phyloP scores from a whole-genome alignment of 148 eudicot species.

The Polygonum aviculare region DNA sequence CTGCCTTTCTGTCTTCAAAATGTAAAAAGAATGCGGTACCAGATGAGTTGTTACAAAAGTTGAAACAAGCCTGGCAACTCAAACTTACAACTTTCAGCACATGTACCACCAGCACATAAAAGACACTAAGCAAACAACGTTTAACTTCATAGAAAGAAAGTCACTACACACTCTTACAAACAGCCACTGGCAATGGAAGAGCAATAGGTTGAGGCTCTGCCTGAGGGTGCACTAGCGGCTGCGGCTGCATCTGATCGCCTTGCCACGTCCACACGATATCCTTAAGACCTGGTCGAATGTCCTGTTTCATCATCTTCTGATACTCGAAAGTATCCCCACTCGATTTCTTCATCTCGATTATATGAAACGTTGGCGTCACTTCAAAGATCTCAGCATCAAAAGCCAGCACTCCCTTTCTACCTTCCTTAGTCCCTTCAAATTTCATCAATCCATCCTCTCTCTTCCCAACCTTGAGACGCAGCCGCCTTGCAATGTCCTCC shows the following conservation, averaged over 20 bases:
- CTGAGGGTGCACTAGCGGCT: conserved; percentile 7
- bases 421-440: conserved; percentile 15
- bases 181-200: conserved; percentile 14
- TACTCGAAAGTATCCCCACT: conserved; percentile 23
- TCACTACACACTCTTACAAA: conserved; percentile 10
- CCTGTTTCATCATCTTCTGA: conserved; percentile 27
- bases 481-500: conserved; percentile 18
- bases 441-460: conserved; percentile 17
- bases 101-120: not conserved
- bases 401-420: conserved; percentile 12
- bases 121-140: not conserved
- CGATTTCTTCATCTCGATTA: conserved; percentile 25
- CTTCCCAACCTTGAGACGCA: conserved; percentile 17
- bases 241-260: conserved; percentile 21
- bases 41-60: conserved; percentile 13
- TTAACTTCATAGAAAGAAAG: not conserved
- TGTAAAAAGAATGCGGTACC: no score
- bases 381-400: conserved; percentile 24
- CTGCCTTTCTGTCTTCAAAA: no score
- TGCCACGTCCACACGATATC: conserved; percentile 51
- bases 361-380: conserved; percentile 18
- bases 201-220: conserved; percentile 14
- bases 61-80: not conserved
- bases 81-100: not conserved
- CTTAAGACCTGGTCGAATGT: conserved; percentile 35